Percentiles rank a stretch among this genome's conserved stretches.
Evolutionary conservation across 202 grass and related monocot genomes (phyloP).

Genomic region (Brachypodium distachyon): DNA sequence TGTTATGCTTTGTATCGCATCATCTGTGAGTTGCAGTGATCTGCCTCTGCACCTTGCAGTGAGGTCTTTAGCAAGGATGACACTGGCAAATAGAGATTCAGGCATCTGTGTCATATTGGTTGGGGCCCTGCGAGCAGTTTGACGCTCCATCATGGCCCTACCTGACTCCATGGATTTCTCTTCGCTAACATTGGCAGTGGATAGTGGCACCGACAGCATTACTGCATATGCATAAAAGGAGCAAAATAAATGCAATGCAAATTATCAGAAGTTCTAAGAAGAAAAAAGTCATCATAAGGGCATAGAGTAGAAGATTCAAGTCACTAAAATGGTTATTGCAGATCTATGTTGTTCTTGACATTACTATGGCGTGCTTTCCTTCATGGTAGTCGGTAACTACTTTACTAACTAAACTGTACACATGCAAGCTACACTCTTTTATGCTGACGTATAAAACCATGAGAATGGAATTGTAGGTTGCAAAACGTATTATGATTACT

Average conservation of each 20-base stretch:
- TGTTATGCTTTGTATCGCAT: constrained; percentile 39
- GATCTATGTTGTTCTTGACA: not conserved
- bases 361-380: not conserved
- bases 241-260: constrained; percentile 24
- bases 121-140: constrained; percentile 37
- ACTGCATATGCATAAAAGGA: constrained; percentile 34
- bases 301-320: not conserved
- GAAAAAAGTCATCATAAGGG: not conserved
- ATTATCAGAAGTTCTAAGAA: not conserved
- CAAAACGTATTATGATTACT: not conserved
- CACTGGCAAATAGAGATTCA: constrained; percentile 37
- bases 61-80: constrained; percentile 66
- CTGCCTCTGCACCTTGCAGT: constrained; percentile 44
- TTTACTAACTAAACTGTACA: not conserved
- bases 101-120: constrained; percentile 30
- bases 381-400: not conserved
- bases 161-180: constrained; percentile 37
- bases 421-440: not conserved
- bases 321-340: not conserved
- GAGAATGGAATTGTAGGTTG: not conserved
- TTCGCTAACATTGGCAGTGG: constrained; percentile 18
- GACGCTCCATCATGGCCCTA: constrained; percentile 37
- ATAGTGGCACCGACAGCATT: constrained; percentile 51
- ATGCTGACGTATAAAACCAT: not conserved
- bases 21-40: constrained; percentile 26